Evolutionary conservation across 2,329 filamentous ascomycete species (phyloP).

Genomic region (Periconia sp.): DNA sequence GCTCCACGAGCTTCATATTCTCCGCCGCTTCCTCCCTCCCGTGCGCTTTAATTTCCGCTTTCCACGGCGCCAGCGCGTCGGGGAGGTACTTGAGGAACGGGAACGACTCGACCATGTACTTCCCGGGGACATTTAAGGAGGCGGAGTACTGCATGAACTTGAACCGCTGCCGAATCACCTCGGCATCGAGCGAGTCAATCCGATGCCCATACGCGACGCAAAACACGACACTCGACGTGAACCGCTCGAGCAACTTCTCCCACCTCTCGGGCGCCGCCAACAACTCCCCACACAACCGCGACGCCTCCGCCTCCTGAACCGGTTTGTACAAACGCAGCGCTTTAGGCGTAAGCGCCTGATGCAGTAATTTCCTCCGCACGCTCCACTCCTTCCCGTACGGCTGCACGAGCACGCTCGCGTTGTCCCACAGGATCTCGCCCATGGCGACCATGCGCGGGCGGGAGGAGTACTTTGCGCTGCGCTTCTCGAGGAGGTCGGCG

Average conservation of each 20-base stretch:
- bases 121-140: constrained; percentile 50
- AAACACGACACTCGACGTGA: constrained; percentile 54
- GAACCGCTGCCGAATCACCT: constrained; percentile 52
- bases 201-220: constrained; percentile 55
- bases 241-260: constrained; percentile 52
- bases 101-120: constrained; percentile 51
- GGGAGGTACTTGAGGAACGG: constrained; percentile 50
- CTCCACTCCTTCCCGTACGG: constrained; percentile 53
- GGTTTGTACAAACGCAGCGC: constrained; percentile 50
- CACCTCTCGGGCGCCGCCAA: constrained; percentile 45
- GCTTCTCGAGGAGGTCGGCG: constrained; percentile 50
- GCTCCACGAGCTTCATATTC: constrained; percentile 46
- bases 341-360: constrained; percentile 49
- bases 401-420: constrained; percentile 51
- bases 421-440: constrained; percentile 49
- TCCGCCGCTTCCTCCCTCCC: constrained; percentile 43
- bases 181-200: constrained; percentile 51
- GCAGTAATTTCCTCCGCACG: constrained; percentile 40
- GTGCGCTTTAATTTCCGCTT: constrained; percentile 45
- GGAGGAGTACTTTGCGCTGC: constrained; percentile 49
- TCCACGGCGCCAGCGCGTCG: constrained; percentile 51
- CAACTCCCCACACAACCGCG: constrained; percentile 48
- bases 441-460: constrained; percentile 50
- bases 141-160: constrained; percentile 53
- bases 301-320: constrained; percentile 54